Conservation (phyloP, 805 yeast genomes). For the Zygosaccharomyces rouxii region DNA sequence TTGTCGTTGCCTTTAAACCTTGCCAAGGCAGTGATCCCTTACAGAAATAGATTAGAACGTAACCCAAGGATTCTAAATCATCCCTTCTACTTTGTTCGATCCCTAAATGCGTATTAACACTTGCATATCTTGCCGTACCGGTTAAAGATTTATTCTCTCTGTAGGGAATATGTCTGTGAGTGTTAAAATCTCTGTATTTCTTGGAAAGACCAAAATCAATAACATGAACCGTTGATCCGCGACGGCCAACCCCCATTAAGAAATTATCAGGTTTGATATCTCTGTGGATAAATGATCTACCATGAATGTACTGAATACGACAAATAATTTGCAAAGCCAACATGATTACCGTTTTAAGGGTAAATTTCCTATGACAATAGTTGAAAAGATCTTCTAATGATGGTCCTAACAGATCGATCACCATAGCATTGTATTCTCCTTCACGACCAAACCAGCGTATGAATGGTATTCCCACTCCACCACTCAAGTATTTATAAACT, state of each 20-base stretch:
- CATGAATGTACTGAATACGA: constrained; percentile 92
- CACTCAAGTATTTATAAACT: constrained; percentile 88
- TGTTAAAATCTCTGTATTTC: constrained; percentile 89
- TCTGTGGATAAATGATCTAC: constrained; percentile 83
- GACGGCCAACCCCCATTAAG: constrained; percentile 80
- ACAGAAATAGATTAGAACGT: constrained; percentile 89
- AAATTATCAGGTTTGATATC: constrained; percentile 86
- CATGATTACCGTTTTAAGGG: constrained; percentile 86
- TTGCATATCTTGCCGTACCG: constrained; percentile 96
- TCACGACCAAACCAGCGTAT: constrained; percentile 97
- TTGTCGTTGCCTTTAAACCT: constrained; percentile 93
- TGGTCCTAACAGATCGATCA: constrained; percentile 92
- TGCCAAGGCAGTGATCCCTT: constrained; percentile 98
- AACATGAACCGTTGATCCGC: constrained; percentile 93
- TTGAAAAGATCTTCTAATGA: constrained; percentile 92
- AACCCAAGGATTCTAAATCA: constrained; percentile 91
- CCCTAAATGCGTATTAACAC: constrained; percentile 93
- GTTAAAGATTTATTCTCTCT: constrained; percentile 94
- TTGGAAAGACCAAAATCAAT: constrained; percentile 93
- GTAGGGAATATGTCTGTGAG: constrained; percentile 92
- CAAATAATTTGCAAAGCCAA: constrained; percentile 93
- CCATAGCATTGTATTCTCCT: constrained; percentile 95
- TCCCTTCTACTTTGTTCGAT: constrained; percentile 96
- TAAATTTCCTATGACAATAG: constrained; percentile 90
- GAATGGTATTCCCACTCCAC: constrained; percentile 96